Conservation (phyloP, 805 yeast species). For the Saturnispora kantuleensis region DNA sequence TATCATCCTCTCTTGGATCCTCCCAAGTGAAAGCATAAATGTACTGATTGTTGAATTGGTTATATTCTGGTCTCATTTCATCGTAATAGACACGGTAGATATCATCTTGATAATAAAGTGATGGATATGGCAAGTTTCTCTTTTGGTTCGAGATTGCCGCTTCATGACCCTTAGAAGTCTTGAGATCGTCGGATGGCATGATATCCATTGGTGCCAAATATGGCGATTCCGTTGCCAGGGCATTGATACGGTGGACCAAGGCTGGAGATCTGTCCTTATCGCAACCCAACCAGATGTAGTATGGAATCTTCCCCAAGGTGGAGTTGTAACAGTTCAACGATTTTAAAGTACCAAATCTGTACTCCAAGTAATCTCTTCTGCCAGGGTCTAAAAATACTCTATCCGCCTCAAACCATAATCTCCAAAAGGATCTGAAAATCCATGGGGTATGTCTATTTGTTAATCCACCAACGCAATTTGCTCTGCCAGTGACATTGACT, state of each 20-base stretch:
- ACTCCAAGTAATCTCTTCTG: conserved; percentile 75
- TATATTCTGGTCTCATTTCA: conserved; percentile 55
- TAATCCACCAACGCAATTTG: conserved; percentile 68
- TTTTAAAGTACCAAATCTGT: conserved; percentile 73
- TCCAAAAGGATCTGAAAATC: conserved; percentile 74
- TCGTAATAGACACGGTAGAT: conserved; percentile 75
- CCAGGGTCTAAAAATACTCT: conserved; percentile 70
- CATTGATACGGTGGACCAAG: conserved; percentile 45
- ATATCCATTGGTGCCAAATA: conserved; percentile 54
- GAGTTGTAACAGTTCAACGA: conserved; percentile 59
- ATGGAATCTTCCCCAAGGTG: conserved; percentile 64
- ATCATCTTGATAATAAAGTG: conserved; percentile 68
- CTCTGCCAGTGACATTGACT: conserved; percentile 55
- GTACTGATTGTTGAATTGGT: conserved; percentile 68
- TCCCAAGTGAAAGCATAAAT: conserved; percentile 89
- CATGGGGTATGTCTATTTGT: conserved; percentile 65
- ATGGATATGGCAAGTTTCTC: conserved; percentile 68
- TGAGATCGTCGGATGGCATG: conserved; percentile 19
- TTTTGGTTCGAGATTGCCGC: conserved; percentile 56
- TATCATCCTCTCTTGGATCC: conserved; percentile 74
- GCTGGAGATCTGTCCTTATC: conserved; percentile 47
- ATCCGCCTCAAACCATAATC: conserved; percentile 81
- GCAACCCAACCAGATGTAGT: conserved; percentile 76
- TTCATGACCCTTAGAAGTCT: conserved; percentile 62
- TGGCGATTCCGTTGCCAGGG: conserved; percentile 74